These are phyloP conservation scores for Aspergillus fumigatiaffinis DNA, from an alignment of 2,329 filamentous ascomycete genomes.

Conservation along the genomic window DNA sequence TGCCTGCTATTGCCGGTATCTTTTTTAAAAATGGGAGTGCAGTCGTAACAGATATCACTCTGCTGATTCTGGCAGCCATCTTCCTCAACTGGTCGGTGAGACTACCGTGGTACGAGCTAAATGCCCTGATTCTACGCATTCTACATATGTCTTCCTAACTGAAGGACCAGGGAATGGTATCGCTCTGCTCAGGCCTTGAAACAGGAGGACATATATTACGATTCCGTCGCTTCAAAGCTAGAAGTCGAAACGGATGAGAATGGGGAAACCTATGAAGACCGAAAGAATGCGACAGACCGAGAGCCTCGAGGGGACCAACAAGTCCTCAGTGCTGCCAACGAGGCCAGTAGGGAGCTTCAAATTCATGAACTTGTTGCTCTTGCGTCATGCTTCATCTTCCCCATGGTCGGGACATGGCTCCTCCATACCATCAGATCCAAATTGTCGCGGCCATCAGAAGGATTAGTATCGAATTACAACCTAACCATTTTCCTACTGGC, in stretches of 20 bases:
- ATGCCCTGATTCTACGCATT: conserved; percentile 5
- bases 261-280: conserved; percentile 6
- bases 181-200: conserved; percentile 63
- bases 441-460: conserved; percentile 77
- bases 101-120: conserved; percentile 68
- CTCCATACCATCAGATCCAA: conserved; percentile 77
- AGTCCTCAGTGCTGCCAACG: conserved; percentile 21
- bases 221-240: conserved; percentile 15
- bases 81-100: conserved; percentile 92
- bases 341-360: conserved; percentile 62
- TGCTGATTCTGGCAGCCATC: conserved; percentile 73
- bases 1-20: conserved; percentile 80
- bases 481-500: conserved; percentile 84
- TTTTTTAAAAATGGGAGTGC: conserved; percentile 80
- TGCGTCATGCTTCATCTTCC: conserved; percentile 72
- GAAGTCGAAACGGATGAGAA: conserved; percentile 28
- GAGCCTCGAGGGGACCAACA: conserved; percentile 2
- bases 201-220: conserved; percentile 35
- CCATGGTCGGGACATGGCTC: conserved; percentile 74
- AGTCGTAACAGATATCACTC: conserved; percentile 78
- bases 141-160: conserved; percentile 4
- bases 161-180: conserved; percentile 63
- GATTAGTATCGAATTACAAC: conserved; percentile 88
- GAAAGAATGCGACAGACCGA: conserved; percentile 2
- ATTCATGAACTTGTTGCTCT: conserved; percentile 72